phyloP scores from a whole-genome alignment of 192 early-diverging fungal species.

The Funneliformis geosporum region DNA sequence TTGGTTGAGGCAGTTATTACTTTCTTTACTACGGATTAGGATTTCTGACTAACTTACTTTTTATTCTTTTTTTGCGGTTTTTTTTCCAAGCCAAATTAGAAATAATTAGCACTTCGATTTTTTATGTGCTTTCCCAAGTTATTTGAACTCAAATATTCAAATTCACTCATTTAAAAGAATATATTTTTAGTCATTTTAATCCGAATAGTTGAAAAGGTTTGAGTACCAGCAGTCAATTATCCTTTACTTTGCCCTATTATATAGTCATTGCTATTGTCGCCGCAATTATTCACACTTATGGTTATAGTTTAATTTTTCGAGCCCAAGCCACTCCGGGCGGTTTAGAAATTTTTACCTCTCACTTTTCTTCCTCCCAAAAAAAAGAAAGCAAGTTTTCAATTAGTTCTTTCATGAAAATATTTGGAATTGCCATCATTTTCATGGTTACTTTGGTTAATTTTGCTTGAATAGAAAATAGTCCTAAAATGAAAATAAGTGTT shows the following conservation, averaged over 20 bases:
- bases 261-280: conserved; percentile 17
- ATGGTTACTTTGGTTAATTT: conserved; percentile 13
- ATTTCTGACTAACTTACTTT: conserved; percentile 7
- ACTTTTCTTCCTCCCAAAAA: conserved; percentile 16
- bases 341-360: conserved; percentile 21
- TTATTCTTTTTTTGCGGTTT: background rate
- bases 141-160: conserved; percentile 18
- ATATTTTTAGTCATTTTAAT: conserved; percentile 22
- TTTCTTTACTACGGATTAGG: conserved; percentile 21
- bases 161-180: conserved; percentile 3
- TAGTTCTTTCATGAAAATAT: conserved; percentile 16
- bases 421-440: conserved; percentile 14
- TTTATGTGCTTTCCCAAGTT: conserved; percentile 25
- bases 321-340: conserved; percentile 10
- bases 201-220: conserved; percentile 22
- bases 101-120: conserved; percentile 24
- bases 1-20: conserved; percentile 12
- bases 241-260: conserved; percentile 24
- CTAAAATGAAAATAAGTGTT: conserved; percentile 13
- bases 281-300: conserved; percentile 27
- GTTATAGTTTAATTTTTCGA: conserved; percentile 28
- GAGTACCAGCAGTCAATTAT: background rate
- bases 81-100: conserved; percentile 23
- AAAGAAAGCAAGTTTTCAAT: conserved; percentile 5
- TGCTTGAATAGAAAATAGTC: background rate